These are phyloP conservation scores for Phytophthora uliginosa DNA, from an alignment of 352 stramenopile genomes.

Conservation along the genomic window DNA sequence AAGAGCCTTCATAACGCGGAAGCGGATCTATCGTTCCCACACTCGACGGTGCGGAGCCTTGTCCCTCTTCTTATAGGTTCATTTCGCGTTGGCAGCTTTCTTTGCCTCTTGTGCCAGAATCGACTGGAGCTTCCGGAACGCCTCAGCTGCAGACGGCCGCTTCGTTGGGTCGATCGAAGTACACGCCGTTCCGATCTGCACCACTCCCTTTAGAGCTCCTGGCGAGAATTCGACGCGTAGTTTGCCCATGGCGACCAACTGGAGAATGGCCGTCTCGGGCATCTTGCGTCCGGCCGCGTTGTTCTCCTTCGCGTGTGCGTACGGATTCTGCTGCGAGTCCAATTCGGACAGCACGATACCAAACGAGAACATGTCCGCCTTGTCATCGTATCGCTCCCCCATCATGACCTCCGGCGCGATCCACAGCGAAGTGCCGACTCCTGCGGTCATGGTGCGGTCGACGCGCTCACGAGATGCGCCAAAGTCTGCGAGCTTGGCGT, in stretches of 20 bases:
- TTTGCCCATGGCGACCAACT: slow-evolving; percentile 58
- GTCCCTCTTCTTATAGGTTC: slow-evolving; percentile 44
- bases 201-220: slow-evolving; percentile 28
- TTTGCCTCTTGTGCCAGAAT: slow-evolving; percentile 45
- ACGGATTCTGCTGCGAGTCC: slow-evolving; percentile 51
- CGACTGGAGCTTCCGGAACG: slow-evolving; percentile 46
- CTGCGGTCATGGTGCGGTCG: slow-evolving; percentile 53
- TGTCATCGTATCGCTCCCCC: slow-evolving; percentile 54
- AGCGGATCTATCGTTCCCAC: slow-evolving; percentile 25
- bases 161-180: slow-evolving; percentile 52
- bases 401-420: slow-evolving; percentile 60
- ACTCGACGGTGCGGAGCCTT: slow-evolving; percentile 2
- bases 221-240: slow-evolving; percentile 52
- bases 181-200: slow-evolving; percentile 48
- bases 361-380: slow-evolving; percentile 62
- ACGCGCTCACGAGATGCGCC: slow-evolving; percentile 48
- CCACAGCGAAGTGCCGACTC: slow-evolving; percentile 54
- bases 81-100: slow-evolving; percentile 39
- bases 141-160: slow-evolving; percentile 49
- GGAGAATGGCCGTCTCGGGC: slow-evolving; percentile 58
- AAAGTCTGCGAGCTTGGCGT: slow-evolving; percentile 64
- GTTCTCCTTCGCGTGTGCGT: slow-evolving; percentile 48
- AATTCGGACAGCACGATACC: slow-evolving; percentile 57
- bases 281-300: slow-evolving; percentile 44
- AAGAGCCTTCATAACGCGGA: slow-evolving; percentile 41